These are phyloP conservation scores for Typha latifolia DNA, from an alignment of 176 grass and related monocot genomes.

Conservation along the genomic window DNA sequence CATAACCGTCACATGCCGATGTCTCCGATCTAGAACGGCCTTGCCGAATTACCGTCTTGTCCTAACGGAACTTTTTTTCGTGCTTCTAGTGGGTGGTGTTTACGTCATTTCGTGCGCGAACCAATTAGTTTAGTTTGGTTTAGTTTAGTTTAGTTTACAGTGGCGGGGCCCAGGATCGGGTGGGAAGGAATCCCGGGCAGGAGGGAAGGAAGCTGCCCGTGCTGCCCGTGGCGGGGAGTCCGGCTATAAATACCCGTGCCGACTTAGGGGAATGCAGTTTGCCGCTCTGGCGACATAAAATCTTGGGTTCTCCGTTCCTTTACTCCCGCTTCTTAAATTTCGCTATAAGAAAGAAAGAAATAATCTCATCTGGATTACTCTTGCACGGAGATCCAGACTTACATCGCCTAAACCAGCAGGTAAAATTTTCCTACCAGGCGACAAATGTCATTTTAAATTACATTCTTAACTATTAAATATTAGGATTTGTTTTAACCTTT, in stretches of 20 bases:
- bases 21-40: too few species aligned
- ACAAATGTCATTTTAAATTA: too few species aligned
- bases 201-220: neutral
- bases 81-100: too few species aligned
- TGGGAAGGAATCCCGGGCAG: neutral
- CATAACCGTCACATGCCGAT: too few species aligned
- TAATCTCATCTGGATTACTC: too few species aligned
- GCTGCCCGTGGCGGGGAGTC: neutral
- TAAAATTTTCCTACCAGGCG: too few species aligned
- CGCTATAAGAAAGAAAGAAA: neutral
- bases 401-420: too few species aligned
- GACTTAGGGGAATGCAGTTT: neutral
- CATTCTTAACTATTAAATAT: too few species aligned
- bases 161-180: neutral
- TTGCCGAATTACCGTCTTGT: too few species aligned
- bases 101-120: neutral
- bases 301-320: neutral
- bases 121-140: neutral
- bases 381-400: too few species aligned
- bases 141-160: neutral
- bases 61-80: too few species aligned
- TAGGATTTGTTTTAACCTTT: too few species aligned
- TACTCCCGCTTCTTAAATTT: neutral
- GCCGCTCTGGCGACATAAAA: neutral
- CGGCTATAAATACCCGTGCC: slow-evolving; percentile 1